Conservation (phyloP, 2,329 filamentous ascomycete species). For the Corinectria fuckeliana region DNA sequence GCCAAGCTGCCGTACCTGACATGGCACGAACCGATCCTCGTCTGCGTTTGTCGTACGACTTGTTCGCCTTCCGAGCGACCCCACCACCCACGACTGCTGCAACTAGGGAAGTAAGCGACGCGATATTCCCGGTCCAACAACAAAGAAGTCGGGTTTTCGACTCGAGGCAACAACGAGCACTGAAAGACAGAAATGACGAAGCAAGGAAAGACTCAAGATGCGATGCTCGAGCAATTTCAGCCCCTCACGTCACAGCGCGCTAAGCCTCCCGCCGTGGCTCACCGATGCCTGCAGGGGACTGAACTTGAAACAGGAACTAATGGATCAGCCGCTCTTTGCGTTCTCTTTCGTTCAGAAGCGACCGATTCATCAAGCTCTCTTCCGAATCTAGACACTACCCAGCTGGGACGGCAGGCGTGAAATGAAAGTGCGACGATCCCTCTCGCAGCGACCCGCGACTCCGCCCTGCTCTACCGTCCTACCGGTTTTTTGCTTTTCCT, state of each 20-base stretch:
- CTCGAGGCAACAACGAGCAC: neutral
- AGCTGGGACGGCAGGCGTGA: neutral
- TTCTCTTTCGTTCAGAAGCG: neutral
- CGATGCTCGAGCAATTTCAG: neutral
- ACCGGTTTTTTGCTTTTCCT: constrained; percentile 16
- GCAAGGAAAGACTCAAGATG: neutral
- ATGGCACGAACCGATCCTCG: neutral
- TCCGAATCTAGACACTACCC: neutral
- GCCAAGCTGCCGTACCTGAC: neutral
- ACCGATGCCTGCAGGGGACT: neutral
- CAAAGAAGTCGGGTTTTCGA: neutral
- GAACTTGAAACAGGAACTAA: neutral
- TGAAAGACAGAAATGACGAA: neutral
- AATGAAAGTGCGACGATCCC: constrained; percentile 24
- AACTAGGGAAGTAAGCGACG: neutral
- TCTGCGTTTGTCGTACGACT: constrained; percentile 16
- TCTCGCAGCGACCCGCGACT: neutral
- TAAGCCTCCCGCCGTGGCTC: neutral
- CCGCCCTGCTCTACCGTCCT: neutral
- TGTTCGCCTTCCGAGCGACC: constrained; percentile 2
- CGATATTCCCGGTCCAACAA: neutral
- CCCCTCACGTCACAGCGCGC: neutral
- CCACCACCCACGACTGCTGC: constrained; percentile 5
- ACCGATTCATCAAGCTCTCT: neutral
- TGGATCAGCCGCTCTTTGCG: neutral